Evolutionary conservation across 1,284 basidiomycete genomes (phyloP).

Genomic region (Cryptococcus hybrid): DNA sequence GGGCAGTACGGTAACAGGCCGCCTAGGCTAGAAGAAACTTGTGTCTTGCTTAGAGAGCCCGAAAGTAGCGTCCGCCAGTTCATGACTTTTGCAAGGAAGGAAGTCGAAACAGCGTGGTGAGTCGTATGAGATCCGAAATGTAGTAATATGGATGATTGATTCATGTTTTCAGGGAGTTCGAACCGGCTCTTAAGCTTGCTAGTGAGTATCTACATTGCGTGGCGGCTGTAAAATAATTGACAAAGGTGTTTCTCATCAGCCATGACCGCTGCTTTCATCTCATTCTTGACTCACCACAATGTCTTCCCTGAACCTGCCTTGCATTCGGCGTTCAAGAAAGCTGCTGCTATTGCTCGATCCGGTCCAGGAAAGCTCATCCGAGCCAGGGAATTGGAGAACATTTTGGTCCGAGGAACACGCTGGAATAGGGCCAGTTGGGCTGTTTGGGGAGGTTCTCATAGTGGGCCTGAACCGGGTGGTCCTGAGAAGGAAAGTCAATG

Average conservation of each 20-base stretch:
- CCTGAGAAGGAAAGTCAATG: constrained; percentile 3
- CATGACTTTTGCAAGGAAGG: constrained; percentile 33
- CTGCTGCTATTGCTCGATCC: constrained; percentile 23
- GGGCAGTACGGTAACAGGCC: neutral
- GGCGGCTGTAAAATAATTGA: neutral
- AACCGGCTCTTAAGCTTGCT: constrained; percentile 25
- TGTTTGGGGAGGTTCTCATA: constrained; percentile 24
- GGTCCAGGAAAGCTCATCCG: constrained; percentile 17
- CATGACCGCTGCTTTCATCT: constrained; percentile 35
- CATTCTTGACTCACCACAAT: constrained; percentile 26
- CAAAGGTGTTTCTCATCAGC: neutral
- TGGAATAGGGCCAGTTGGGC: constrained; percentile 33
- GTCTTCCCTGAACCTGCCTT: constrained; percentile 28
- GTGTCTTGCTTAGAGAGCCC: constrained; percentile 29
- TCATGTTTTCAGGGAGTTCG: constrained; percentile 26
- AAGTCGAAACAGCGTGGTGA: constrained; percentile 34
- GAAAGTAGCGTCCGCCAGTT: constrained; percentile 34
- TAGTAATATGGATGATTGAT: constrained; percentile 7
- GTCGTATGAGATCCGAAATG: neutral
- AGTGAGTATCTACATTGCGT: constrained; percentile 13
- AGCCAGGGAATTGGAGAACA: constrained; percentile 31
- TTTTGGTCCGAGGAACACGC: constrained; percentile 9
- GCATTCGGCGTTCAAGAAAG: constrained; percentile 11
- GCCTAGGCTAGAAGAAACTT: constrained; percentile 21
- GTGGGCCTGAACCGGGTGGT: constrained; percentile 10